Evolutionary conservation across 2,329 filamentous ascomycete species (phyloP).

Genomic region (Talaromyces sp.): DNA sequence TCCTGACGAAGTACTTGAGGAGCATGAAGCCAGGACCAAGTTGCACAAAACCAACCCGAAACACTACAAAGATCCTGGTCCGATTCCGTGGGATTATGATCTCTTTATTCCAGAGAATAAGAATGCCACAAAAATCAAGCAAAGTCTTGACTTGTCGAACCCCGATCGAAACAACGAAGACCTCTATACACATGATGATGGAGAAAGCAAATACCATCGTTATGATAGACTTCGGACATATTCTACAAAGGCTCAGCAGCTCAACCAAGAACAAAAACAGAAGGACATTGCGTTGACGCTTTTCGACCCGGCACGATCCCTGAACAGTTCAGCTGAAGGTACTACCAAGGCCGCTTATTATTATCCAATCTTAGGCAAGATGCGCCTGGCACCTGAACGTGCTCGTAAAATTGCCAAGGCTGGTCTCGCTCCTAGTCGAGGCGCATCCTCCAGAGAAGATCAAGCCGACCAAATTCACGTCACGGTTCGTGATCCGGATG

Average conservation of each 20-base stretch:
- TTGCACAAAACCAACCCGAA: conserved; percentile 47
- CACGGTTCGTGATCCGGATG: conserved; percentile 45
- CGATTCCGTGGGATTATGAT: conserved; percentile 54
- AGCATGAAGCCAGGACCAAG: conserved; percentile 43
- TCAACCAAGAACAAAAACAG: conserved; percentile 48
- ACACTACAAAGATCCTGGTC: conserved; percentile 47
- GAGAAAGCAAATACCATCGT: conserved; percentile 45
- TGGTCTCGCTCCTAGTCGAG: conserved; percentile 30
- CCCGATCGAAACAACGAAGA: conserved; percentile 49
- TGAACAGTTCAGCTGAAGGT: conserved; percentile 15
- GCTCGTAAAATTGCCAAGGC: conserved; percentile 39
- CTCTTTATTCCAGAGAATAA: conserved; percentile 51
- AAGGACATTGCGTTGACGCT: conserved; percentile 55
- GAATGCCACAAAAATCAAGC: conserved; percentile 48
- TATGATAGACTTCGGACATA: conserved; percentile 57
- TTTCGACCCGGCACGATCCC: conserved; percentile 43
- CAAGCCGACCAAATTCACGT: conserved; percentile 51
- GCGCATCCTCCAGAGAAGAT: conserved; percentile 35
- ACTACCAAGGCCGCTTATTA: conserved; percentile 55
- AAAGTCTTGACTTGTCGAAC: conserved; percentile 51
- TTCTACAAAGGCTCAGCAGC: conserved; percentile 51
- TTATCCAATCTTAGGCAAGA: conserved; percentile 55
- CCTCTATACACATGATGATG: conserved; percentile 43
- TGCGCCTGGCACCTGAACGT: conserved; percentile 49
- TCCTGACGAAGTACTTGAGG: conserved; percentile 43